phyloP scores from a whole-genome alignment of 176 grass and related monocot genomes.

The Alloteropsis semialata region DNA sequence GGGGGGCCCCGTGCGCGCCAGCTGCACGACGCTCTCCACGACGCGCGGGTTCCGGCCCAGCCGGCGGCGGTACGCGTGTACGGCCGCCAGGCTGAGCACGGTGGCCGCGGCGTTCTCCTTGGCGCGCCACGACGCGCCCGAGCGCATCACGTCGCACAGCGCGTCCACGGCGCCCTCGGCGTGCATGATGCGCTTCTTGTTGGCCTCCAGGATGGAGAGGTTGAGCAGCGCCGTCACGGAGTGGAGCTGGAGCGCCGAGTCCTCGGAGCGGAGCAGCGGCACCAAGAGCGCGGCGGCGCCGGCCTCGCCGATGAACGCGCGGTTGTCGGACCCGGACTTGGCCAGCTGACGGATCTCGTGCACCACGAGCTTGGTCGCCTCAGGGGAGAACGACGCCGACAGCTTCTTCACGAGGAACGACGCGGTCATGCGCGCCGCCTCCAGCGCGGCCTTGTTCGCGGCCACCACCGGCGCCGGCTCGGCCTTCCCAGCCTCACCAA shows the following conservation, averaged over 20 bases:
- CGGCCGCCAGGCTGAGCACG: constrained; percentile 61
- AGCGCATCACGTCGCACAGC: constrained; percentile 58
- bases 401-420: constrained; percentile 87
- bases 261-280: constrained; percentile 64
- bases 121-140: constrained; percentile 60
- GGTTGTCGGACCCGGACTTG: constrained; percentile 64
- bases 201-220: constrained; percentile 83
- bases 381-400: constrained; percentile 40
- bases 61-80: constrained; percentile 74
- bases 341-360: constrained; percentile 87
- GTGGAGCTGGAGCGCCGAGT: constrained; percentile 66
- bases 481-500: constrained; percentile 26
- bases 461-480: constrained; percentile 31
- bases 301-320: constrained; percentile 75
- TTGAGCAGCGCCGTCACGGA: constrained; percentile 89
- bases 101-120: constrained; percentile 92
- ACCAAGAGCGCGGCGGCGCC: constrained; percentile 69
- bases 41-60: constrained; percentile 58
- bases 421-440: constrained; percentile 92
- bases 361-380: constrained; percentile 64
- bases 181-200: constrained; percentile 94
- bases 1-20: constrained; percentile 49
- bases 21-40: constrained; percentile 45
- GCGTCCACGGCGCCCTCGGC: constrained; percentile 59
- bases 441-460: constrained; percentile 83